These are phyloP conservation scores for Umbilicaria muhlenbergii DNA, from an alignment of 495 filamentous ascomycete species.

Conservation along the genomic window DNA sequence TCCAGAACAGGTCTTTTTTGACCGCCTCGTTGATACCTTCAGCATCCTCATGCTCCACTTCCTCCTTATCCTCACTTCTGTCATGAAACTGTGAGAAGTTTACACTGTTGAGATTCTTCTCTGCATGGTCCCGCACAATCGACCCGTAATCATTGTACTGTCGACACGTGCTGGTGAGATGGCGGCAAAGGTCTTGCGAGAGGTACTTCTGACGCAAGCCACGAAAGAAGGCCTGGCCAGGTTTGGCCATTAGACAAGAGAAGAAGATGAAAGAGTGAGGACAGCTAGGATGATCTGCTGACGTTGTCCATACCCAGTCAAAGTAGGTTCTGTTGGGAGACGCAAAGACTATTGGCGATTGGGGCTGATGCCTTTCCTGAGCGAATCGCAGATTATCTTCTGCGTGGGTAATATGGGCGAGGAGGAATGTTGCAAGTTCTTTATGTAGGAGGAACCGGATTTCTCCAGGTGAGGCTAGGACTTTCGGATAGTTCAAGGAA, in stretches of 20 bases:
- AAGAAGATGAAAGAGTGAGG: slow-evolving; percentile 23
- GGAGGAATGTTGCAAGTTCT: slow-evolving; percentile 15
- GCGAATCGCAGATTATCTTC: slow-evolving; percentile 11
- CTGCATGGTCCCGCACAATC: slow-evolving; percentile 16
- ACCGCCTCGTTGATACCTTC: not conserved
- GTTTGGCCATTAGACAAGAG: slow-evolving; percentile 13
- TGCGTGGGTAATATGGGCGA: slow-evolving; percentile 15
- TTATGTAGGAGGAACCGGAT: not conserved
- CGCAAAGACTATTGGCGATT: not conserved
- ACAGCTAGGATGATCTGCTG: slow-evolving; percentile 23
- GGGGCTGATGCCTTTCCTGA: not conserved
- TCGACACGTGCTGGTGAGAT: slow-evolving; percentile 24
- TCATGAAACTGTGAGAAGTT: slow-evolving; percentile 23
- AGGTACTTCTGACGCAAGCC: slow-evolving; percentile 15
- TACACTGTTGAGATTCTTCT: slow-evolving; percentile 25
- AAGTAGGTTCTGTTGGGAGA: not conserved
- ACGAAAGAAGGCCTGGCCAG: slow-evolving; percentile 3
- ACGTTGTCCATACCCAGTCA: slow-evolving; percentile 22
- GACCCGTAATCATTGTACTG: slow-evolving; percentile 29
- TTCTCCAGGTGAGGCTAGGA: no score
- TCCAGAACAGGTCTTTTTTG: slow-evolving; percentile 9
- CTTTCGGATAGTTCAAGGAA: no score
- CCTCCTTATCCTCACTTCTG: not conserved
- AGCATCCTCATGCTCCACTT: not conserved
- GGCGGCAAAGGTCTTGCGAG: slow-evolving; percentile 13